Percentiles rank a stretch among this genome's conserved stretches.
Evolutionary conservation across 2,329 filamentous ascomycete genomes (phyloP).

Genomic region (Coniochaeta pulveracea): DNA sequence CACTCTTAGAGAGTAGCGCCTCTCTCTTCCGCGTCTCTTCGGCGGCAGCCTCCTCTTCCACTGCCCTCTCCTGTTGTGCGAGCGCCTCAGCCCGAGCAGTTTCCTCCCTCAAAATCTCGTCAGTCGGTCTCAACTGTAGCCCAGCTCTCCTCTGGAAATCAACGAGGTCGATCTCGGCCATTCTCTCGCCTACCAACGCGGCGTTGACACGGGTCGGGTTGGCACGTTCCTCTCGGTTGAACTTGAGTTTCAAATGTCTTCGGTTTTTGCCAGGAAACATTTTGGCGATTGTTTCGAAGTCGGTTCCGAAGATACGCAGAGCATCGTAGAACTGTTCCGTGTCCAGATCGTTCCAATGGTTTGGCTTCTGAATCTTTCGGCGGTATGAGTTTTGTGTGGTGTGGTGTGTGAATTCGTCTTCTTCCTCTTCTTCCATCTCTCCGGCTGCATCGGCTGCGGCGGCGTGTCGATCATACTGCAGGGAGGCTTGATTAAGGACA

Average conservation of each 20-base stretch:
- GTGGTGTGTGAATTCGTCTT: conserved; percentile 66
- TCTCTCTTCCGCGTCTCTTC: conserved; percentile 34
- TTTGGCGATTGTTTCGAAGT: conserved; percentile 69
- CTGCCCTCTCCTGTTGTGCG: conserved; percentile 30
- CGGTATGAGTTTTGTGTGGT: conserved; percentile 60
- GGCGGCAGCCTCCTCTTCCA: conserved; percentile 34
- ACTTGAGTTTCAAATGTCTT: conserved; percentile 70
- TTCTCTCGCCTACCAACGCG: conserved; percentile 50
- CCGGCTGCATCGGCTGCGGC: conserved; percentile 39
- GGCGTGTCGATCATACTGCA: conserved; percentile 58
- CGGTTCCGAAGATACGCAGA: conserved; percentile 67
- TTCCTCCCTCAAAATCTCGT: conserved; percentile 43
- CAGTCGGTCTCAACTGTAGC: conserved; percentile 41
- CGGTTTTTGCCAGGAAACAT: conserved; percentile 65
- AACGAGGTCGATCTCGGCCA: conserved; percentile 45
- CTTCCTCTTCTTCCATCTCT: conserved; percentile 54
- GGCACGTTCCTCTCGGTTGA: conserved; percentile 64
- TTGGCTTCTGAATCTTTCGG: conserved; percentile 50
- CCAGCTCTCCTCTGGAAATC: conserved; percentile 46
- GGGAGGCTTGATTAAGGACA: conserved; percentile 56
- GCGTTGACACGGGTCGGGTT: conserved; percentile 52
- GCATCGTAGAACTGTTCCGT: conserved; percentile 69
- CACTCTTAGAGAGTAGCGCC: conserved; percentile 31
- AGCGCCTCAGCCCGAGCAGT: conserved; percentile 29
- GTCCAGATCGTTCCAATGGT: conserved; percentile 59